Conservation (phyloP, 1,139 yeast genomes). For the Blastobotrys proliferans region DNA sequence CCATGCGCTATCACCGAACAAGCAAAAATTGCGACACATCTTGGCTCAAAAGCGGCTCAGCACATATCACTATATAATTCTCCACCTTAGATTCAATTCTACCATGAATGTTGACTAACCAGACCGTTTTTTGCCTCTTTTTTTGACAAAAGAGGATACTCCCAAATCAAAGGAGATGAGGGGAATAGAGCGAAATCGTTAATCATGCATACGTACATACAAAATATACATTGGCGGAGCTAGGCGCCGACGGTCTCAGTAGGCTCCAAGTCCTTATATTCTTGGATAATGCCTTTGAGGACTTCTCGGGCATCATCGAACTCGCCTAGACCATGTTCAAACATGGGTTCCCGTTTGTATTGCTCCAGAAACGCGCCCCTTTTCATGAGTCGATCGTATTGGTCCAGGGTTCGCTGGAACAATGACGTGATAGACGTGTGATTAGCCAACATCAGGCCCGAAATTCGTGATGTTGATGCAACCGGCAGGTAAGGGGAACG, state of each 20-base stretch:
- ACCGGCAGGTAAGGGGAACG: conserved; percentile 56
- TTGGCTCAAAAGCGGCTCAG: too few species aligned
- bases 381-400: conserved; percentile 74
- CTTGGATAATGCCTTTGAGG: conserved; percentile 64
- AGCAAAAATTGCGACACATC: too few species aligned
- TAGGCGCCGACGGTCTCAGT: background rate
- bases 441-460: conserved; percentile 77
- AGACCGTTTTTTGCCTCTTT: background rate
- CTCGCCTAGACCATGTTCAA: conserved; percentile 65
- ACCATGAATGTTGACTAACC: too few species aligned
- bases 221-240: too few species aligned
- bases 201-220: too few species aligned
- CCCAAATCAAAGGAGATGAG: too few species aligned
- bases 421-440: conserved; percentile 67
- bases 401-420: conserved; percentile 62
- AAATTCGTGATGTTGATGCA: conserved; percentile 28
- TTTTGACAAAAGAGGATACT: too few species aligned
- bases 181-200: too few species aligned
- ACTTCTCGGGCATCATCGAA: conserved; percentile 77
- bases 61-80: too few species aligned
- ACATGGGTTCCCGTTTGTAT: conserved; percentile 55
- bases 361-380: conserved; percentile 83
- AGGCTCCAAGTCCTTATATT: conserved; percentile 53
- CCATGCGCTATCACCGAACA: too few species aligned
- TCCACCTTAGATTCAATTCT: too few species aligned